A percentile compares a stretch with the other conserved stretches of the same genome.
Conservation (phyloP, 768 basidiomycete genomes). For the Agaricus sinodeliciosus region DNA sequence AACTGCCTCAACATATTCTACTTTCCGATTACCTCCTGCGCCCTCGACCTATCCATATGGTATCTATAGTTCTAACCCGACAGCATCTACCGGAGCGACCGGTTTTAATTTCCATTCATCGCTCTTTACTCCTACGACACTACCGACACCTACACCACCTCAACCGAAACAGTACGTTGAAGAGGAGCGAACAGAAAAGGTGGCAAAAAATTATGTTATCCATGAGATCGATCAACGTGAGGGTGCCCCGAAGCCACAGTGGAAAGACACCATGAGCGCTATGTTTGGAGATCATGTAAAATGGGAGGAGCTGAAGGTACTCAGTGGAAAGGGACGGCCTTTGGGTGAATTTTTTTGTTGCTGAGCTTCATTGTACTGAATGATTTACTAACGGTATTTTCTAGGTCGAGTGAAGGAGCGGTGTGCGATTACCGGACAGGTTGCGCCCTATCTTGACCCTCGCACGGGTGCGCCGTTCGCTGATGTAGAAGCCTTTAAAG, state of each 20-base stretch:
- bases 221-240: constrained; percentile 52
- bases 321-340: constrained; percentile 58
- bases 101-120: constrained; percentile 1
- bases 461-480: constrained; percentile 76
- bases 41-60: constrained; percentile 7
- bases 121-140: not conserved
- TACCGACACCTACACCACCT: constrained; percentile 11
- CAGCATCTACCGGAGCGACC: not conserved
- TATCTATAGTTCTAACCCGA: constrained; percentile 7
- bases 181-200: constrained; percentile 32
- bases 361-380: not conserved
- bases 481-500: constrained; percentile 55
- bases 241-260: constrained; percentile 43
- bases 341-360: constrained; percentile 36
- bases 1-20: constrained; percentile 1
- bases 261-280: constrained; percentile 72
- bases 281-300: constrained; percentile 83
- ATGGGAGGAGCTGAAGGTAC: constrained; percentile 71
- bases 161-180: constrained; percentile 24
- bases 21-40: constrained; percentile 2
- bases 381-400: not conserved
- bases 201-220: constrained; percentile 64
- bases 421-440: constrained; percentile 76
- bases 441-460: constrained; percentile 78
- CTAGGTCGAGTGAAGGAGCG: constrained; percentile 57